Percentiles rank a stretch among this genome's conserved stretches.
These are phyloP conservation scores for Ciborinia camelliae DNA, from an alignment of 2,329 filamentous ascomycete species.

Conservation along the genomic window DNA sequence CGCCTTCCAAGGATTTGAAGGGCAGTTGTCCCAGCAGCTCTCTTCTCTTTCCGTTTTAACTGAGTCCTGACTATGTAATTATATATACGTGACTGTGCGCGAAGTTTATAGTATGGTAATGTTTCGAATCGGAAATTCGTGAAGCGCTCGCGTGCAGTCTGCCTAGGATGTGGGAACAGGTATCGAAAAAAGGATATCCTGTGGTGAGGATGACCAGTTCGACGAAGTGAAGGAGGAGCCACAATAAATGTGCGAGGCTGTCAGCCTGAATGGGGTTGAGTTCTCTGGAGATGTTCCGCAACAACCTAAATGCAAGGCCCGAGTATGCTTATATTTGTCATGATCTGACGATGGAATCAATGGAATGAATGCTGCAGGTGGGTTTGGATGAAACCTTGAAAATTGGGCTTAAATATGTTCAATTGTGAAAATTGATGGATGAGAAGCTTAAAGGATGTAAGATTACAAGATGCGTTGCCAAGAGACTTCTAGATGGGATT, in stretches of 20 bases:
- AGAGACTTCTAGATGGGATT: slow-evolving; percentile 1
- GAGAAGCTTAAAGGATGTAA: not conserved
- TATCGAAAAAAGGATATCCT: slow-evolving; percentile 22
- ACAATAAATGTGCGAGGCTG: slow-evolving; percentile 17
- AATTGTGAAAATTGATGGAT: not conserved
- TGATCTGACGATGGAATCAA: not conserved
- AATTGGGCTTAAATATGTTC: not conserved
- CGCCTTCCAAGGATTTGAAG: slow-evolving; percentile 32
- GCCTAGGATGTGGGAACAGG: slow-evolving; percentile 23
- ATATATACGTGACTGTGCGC: slow-evolving; percentile 74
- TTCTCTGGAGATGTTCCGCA: not conserved
- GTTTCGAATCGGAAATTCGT: slow-evolving; percentile 68
- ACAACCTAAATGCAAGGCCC: not conserved
- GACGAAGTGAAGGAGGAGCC: slow-evolving; percentile 16
- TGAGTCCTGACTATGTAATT: slow-evolving; percentile 66
- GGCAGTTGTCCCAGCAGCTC: slow-evolving; percentile 36
- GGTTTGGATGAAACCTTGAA: not conserved
- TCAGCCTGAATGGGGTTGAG: not conserved
- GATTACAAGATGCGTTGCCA: not conserved
- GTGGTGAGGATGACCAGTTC: slow-evolving; percentile 24
- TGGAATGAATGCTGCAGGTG: too few species aligned
- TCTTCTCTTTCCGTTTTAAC: slow-evolving; percentile 49
- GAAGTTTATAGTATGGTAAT: slow-evolving; percentile 66
- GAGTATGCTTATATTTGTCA: slow-evolving; percentile 2
- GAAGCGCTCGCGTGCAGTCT: slow-evolving; percentile 18